A percentile compares a stretch with the other conserved stretches of the same genome.
phyloP scores from a whole-genome alignment of 148 eudicot species.

The Limonium bicolor region DNA sequence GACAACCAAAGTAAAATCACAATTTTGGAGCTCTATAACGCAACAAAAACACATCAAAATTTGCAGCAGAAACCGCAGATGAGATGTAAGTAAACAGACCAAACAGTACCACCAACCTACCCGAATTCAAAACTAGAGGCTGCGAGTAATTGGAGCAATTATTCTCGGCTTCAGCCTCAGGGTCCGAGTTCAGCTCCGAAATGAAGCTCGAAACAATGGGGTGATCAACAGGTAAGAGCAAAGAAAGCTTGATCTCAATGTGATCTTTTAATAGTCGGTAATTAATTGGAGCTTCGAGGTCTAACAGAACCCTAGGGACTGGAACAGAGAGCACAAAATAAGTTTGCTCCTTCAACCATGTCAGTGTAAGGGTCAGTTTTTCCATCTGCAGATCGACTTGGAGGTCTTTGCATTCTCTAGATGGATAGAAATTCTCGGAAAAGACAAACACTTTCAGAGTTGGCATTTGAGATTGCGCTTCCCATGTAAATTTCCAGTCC shows the following conservation, averaged over 20 bases:
- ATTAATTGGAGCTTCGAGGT: constrained; percentile 42
- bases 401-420: constrained; percentile 25
- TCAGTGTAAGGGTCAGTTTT: constrained; percentile 23
- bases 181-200: constrained; percentile 17
- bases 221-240: constrained; percentile 77
- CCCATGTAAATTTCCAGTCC: constrained; percentile 83
- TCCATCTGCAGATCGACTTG: constrained; percentile 22
- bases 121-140: constrained; percentile 45
- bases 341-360: constrained; percentile 21
- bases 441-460: constrained; percentile 59
- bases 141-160: constrained; percentile 1
- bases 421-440: constrained; percentile 26
- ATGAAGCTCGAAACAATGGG: constrained; percentile 49
- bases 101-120: constrained; percentile 7
- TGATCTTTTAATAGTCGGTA: constrained; percentile 39
- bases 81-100: no score
- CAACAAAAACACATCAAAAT: no score
- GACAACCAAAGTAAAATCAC: no score
- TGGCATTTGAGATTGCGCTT: constrained; percentile 80
- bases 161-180: constrained; percentile 5
- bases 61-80: background rate
- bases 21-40: no score
- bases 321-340: constrained; percentile 33
- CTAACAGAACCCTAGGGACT: constrained; percentile 64
- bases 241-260: constrained; percentile 47